Evolutionary conservation across 257 asterid genomes (phyloP).

Genomic region (Solanum pennellii): DNA sequence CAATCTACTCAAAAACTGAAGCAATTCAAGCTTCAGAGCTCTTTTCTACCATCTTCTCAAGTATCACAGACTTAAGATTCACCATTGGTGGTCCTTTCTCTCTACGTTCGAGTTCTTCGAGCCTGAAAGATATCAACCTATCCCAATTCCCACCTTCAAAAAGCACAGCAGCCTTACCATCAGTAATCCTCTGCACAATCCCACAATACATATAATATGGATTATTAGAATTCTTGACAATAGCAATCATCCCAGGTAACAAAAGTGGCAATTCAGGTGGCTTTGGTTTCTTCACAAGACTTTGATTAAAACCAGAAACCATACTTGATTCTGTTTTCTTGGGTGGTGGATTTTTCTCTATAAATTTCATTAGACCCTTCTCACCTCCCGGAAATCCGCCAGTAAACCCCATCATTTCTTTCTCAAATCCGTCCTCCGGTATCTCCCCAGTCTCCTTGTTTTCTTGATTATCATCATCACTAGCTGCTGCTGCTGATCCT

Average conservation of each 20-base stretch:
- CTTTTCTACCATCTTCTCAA: slow-evolving; percentile 37
- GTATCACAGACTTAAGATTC: slow-evolving; percentile 56
- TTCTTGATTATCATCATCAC: neutral
- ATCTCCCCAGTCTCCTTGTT: neutral
- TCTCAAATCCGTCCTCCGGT: slow-evolving; percentile 60
- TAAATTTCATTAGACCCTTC: slow-evolving; percentile 57
- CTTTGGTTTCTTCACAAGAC: slow-evolving; percentile 39
- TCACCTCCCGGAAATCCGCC: slow-evolving; percentile 96
- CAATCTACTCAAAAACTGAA: neutral
- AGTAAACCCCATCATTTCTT: slow-evolving; percentile 68
- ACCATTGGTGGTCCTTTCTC: slow-evolving; percentile 86
- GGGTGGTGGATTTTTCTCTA: slow-evolving; percentile 66
- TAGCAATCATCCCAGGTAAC: slow-evolving; percentile 83
- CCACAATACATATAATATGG: slow-evolving; percentile 83
- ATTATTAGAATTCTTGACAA: slow-evolving; percentile 54
- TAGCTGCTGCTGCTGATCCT: neutral
- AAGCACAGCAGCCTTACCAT: slow-evolving; percentile 79
- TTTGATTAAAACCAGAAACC: slow-evolving; percentile 23
- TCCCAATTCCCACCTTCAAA: slow-evolving; percentile 96
- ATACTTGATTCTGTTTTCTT: slow-evolving; percentile 8
- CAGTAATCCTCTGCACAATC: slow-evolving; percentile 81
- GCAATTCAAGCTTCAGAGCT: slow-evolving; percentile 4
- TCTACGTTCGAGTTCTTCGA: slow-evolving; percentile 78
- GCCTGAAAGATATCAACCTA: slow-evolving; percentile 54
- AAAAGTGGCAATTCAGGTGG: slow-evolving; percentile 73